phyloP scores from a whole-genome alignment of 2,329 filamentous ascomycete species.

The Penicillium capsulatum region DNA sequence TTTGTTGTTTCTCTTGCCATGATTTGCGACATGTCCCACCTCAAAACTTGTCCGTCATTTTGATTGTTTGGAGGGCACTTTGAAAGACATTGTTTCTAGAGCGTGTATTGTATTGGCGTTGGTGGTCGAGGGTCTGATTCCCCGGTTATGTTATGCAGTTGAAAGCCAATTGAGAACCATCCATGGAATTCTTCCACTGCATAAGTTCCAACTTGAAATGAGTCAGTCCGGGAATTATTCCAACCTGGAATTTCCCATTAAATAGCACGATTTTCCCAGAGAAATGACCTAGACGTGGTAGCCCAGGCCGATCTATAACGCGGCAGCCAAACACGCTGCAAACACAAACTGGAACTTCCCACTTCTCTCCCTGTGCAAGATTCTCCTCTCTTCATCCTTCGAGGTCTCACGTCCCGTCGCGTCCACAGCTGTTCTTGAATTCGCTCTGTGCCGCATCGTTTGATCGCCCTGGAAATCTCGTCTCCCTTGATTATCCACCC shows the following conservation, averaged over 20 bases:
- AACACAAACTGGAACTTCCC: constrained; percentile 24
- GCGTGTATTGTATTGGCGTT: constrained; percentile 22
- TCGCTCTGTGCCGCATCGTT: constrained; percentile 4
- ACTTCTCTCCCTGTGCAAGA: constrained; percentile 22
- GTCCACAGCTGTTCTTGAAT: constrained; percentile 12
- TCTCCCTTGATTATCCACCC: constrained; percentile 22
- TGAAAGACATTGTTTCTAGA: constrained; percentile 20
- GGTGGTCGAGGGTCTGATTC: constrained; percentile 20
- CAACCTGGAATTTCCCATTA: too few species aligned
- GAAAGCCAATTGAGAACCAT: too few species aligned
- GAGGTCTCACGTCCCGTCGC: constrained; percentile 6
- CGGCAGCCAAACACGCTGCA: constrained; percentile 23
- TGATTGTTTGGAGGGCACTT: constrained; percentile 12
- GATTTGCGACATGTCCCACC: constrained; percentile 12
- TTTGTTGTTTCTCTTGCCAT: constrained; percentile 14
- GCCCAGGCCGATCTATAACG: constrained; percentile 19
- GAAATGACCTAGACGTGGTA: too few species aligned
- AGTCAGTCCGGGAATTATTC: too few species aligned
- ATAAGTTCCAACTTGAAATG: too few species aligned
- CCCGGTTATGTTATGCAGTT: constrained; percentile 16
- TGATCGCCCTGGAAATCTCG: constrained; percentile 4
- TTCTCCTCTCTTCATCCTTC: constrained; percentile 22
- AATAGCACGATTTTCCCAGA: too few species aligned
- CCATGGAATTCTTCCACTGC: too few species aligned
- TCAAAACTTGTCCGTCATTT: constrained; percentile 11